A percentile compares a stretch with the other conserved stretches of the same genome.
Evolutionary conservation across 345 rosid species (phyloP).

Genomic region (Arabidopsis thaliana): DNA sequence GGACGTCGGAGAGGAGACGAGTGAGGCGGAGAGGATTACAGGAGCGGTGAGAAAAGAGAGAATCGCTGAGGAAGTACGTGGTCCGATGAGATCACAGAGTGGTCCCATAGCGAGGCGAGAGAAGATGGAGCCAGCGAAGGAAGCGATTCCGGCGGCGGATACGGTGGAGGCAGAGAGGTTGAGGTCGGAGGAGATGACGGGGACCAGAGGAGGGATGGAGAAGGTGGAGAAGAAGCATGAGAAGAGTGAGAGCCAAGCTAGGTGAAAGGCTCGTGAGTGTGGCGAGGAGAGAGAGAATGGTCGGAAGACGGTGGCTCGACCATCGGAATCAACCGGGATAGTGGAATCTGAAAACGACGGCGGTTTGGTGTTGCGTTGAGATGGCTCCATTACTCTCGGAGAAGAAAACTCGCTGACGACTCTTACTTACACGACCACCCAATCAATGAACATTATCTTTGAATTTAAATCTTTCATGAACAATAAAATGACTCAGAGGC

Average conservation of each 20-base stretch:
- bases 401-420: not conserved
- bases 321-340: conserved; percentile 54
- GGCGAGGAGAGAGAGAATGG: conserved; percentile 65
- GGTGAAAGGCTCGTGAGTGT: conserved; percentile 79
- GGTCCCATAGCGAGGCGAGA: conserved; percentile 94
- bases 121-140: conserved; percentile 80
- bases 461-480: not conserved
- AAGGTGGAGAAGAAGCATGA: conserved; percentile 88
- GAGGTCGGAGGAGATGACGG: conserved; percentile 69
- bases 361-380: conserved; percentile 6
- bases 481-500: not conserved
- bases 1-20: conserved; percentile 55
- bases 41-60: conserved; percentile 79
- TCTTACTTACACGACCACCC: not conserved
- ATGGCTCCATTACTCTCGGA: conserved; percentile 4
- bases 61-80: conserved; percentile 65
- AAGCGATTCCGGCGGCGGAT: conserved; percentile 66
- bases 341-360: conserved; percentile 19
- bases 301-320: conserved; percentile 67
- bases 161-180: conserved; percentile 57
- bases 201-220: conserved; percentile 83
- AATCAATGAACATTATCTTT: not conserved
- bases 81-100: conserved; percentile 72
- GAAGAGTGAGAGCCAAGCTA: conserved; percentile 89
- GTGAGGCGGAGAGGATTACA: conserved; percentile 53